Evolutionary conservation across 1,284 basidiomycete species (phyloP), one percentile per base, ranked within the genome.

Genomic region (Sanghuangporus sanghuang): DNA sequence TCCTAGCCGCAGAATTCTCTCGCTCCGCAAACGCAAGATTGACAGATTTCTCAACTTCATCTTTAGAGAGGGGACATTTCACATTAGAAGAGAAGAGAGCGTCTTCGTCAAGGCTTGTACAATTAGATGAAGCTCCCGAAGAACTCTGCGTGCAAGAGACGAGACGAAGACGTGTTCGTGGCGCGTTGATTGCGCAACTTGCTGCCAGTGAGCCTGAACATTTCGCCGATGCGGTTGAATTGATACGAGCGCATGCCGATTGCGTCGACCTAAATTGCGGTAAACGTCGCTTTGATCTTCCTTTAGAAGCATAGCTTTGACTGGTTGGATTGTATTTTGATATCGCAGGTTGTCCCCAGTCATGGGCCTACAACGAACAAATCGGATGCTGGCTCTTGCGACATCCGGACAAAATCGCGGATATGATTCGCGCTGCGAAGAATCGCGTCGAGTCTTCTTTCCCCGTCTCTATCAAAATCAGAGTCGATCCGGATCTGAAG

Each of bases 261-360:
- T 83, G 81, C 0, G 73, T 85, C 21, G 84, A 85, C 69, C 71
- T 86, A 40, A 85, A 85, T 68, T 85, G 83, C 66, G 79, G n/a
- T n/a, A n/a, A n/a, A n/a, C n/a, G n/a, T n/a, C n/a, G n/a, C n/a
- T n/a, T n/a, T n/a, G n/a, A n/a, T n/a, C n/a, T n/a, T n/a, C n/a
- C n/a, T n/a, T n/a, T n/a, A n/a, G n/a, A n/a, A n/a, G n/a, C n/a
- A n/a, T n/a, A n/a, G n/a, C n/a, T n/a, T n/a, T n/a, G n/a, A n/a
- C n/a, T n/a, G n/a, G n/a, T n/a, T n/a, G n/a, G n/a, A n/a, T n/a
- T n/a, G n/a, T n/a, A n/a, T n/a, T n/a, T n/a, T n/a, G n/a, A n/a
- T n/a, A n/a, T n/a, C n/a, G n/a, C 61, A 71, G 79, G 79, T 6
- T 83, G 80, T 66, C 80, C 80, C 3, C 80, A 82, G 65, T 70